Evolutionary conservation across 495 filamentous ascomycete genomes (phyloP), one percentile per base, ranked within the genome.

Genomic region (Collariella sp.): DNA sequence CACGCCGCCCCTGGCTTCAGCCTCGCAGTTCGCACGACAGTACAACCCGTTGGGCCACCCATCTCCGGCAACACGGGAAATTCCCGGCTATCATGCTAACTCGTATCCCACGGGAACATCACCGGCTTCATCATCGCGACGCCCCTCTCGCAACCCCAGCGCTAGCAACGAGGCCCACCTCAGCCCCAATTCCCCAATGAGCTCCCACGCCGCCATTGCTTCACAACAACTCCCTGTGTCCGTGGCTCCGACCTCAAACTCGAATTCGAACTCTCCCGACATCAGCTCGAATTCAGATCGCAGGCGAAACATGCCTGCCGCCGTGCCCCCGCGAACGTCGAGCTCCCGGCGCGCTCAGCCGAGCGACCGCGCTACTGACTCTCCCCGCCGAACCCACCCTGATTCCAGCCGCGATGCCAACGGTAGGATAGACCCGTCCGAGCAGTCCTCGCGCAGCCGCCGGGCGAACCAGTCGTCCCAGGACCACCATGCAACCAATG

Each of bases 261-360:
- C 67, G 35, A 67, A 60, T 50, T 68, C 62, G 58, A 58, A 63
- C 58, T 67, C 67, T 34, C 65, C 73, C 62, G 64, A 76, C 52
- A 60, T 70, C 62, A 71, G 70, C 20, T 67, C 79, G 31, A 52
- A 62, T 23, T 64, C 67, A 18, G 67, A 63, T 34, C 67, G 72
- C 9, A 72, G 62, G 62, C 68, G 63, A 57, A 73, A 70, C 69
- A 68, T 63, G 67, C 62, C 67, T 51, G 64, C 69, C 64, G 76
- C 78, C 54, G 80, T 78, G 51, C 83, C 81, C 38, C 80, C 82
- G 26, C 79, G 84, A 50, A 84, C 82, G 1, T 85, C 72, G 6
- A 71, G 59, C 49, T 70, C 78, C 24, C 69, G 74, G 45, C 69
- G 76, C 60, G 60, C 69, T 29, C 67, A 72, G 50, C 56, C 68